phyloP scores from a whole-genome alignment of 1,284 basidiomycete species.

The Rhizoctonia solani region DNA sequence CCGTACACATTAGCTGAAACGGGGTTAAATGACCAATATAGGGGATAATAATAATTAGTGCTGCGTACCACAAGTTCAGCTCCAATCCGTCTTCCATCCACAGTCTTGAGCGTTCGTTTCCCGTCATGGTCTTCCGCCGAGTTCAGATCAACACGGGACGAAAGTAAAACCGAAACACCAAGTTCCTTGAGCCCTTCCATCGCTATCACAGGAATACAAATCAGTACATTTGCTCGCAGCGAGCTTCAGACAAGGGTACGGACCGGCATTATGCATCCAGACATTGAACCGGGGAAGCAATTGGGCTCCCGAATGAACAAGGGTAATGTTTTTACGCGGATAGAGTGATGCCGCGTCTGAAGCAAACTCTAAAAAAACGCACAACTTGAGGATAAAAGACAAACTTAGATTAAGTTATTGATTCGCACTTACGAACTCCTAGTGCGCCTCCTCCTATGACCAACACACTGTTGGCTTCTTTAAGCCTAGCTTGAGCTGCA shows the following conservation, averaged over 20 bases:
- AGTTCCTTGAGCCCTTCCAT: constrained; percentile 44
- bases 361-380: constrained; percentile 47
- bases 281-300: constrained; percentile 51
- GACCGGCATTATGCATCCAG: constrained; percentile 47
- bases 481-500: constrained; percentile 43
- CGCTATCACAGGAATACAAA: constrained; percentile 30
- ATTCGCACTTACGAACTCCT: constrained; percentile 49
- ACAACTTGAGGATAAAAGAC: not conserved
- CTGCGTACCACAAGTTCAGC: constrained; percentile 11
- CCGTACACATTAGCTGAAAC: constrained; percentile 70
- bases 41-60: not conserved
- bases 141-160: constrained; percentile 36
- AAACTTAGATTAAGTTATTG: not conserved
- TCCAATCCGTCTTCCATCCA: constrained; percentile 22
- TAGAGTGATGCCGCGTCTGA: constrained; percentile 51
- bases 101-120: constrained; percentile 42
- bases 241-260: not conserved
- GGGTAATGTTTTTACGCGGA: constrained; percentile 49
- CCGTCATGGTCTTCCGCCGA: constrained; percentile 40
- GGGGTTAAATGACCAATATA: not conserved
- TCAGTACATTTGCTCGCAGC: constrained; percentile 10
- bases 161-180: constrained; percentile 48
- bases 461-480: constrained; percentile 46
- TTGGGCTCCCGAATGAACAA: constrained; percentile 50
- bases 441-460: constrained; percentile 53